Percentiles rank a stretch among this genome's conserved stretches.
Conservation (phyloP, 1,284 basidiomycete genomes). For the Cryptococcus sp. region DNA sequence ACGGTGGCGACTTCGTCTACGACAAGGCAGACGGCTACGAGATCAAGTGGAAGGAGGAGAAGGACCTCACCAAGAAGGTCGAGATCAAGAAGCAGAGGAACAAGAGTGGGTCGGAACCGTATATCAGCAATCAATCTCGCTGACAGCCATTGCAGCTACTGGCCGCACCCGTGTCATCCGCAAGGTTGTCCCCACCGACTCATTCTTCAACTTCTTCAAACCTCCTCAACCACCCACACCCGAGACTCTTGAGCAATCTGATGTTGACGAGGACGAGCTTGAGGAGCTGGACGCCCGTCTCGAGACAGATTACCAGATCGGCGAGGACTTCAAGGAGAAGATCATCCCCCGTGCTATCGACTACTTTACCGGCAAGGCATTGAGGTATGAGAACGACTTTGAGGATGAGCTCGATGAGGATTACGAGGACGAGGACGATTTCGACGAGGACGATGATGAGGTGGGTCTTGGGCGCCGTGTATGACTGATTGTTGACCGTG, state of each 20-base stretch:
- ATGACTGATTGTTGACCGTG: background rate
- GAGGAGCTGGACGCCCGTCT: slow-evolving; percentile 89
- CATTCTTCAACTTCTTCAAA: slow-evolving; percentile 97
- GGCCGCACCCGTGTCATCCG: slow-evolving; percentile 89
- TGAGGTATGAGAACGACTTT: slow-evolving; percentile 79
- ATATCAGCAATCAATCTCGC: background rate
- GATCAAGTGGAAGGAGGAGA: slow-evolving; percentile 97
- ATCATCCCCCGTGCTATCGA: slow-evolving; percentile 93
- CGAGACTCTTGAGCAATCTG: slow-evolving; percentile 70
- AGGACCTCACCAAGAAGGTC: slow-evolving; percentile 94
- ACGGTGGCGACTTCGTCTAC: slow-evolving; percentile 92
- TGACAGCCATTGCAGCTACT: slow-evolving; percentile 63
- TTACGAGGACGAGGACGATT: slow-evolving; percentile 58
- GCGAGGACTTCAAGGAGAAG: slow-evolving; percentile 98
- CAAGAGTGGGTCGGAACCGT: slow-evolving; percentile 70
- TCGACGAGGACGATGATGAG: slow-evolving; percentile 42
- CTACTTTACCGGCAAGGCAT: slow-evolving; percentile 94
- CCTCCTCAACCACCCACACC: slow-evolving; percentile 77
- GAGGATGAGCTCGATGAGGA: slow-evolving; percentile 68
- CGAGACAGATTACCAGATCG: slow-evolving; percentile 97
- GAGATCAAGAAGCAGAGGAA: slow-evolving; percentile 99
- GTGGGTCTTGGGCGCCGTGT: slow-evolving; percentile 18
- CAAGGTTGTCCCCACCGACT: slow-evolving; percentile 82
- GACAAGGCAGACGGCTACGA: slow-evolving; percentile 86
- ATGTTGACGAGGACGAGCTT: slow-evolving; percentile 79